Percentiles rank a stretch among this genome's conserved stretches.
Evolutionary conservation across 129 eudicot species (phyloP).

Genomic region (Saposhnikovia divaricata): DNA sequence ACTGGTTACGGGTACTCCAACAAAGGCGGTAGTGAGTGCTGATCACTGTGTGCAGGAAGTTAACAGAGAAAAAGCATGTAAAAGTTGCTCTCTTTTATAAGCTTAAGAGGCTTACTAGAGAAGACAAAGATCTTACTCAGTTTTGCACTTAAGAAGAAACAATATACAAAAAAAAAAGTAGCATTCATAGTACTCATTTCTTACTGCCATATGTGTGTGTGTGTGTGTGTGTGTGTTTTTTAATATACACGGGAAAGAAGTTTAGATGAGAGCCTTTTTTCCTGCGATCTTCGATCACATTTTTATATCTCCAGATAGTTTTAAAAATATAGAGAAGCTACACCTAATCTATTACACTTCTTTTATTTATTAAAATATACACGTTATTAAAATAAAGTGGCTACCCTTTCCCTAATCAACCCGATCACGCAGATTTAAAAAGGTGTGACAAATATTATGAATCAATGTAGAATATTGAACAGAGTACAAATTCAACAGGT

Average conservation of each 20-base stretch:
- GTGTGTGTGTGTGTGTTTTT: neutral
- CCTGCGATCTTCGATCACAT: too few species aligned
- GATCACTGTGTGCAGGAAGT: neutral
- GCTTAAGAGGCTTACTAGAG: neutral
- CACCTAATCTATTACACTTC: neutral
- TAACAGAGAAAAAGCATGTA: neutral
- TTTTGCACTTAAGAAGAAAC: neutral
- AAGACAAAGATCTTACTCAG: neutral
- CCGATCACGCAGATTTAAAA: neutral
- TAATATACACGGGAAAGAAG: too few species aligned
- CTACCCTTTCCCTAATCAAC: neutral
- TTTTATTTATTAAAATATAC: too few species aligned
- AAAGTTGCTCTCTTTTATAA: neutral
- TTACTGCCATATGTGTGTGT: neutral
- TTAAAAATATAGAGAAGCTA: neutral
- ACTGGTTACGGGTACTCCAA: neutral
- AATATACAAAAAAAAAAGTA: too few species aligned
- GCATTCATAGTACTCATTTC: neutral
- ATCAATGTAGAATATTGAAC: too few species aligned
- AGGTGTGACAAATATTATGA: neutral
- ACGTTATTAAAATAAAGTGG: too few species aligned
- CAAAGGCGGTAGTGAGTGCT: neutral
- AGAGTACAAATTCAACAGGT: neutral
- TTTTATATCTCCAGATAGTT: too few species aligned
- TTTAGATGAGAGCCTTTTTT: too few species aligned